phyloP scores from a whole-genome alignment of 176 grass and related monocot species.

The Eragrostis curvula region DNA sequence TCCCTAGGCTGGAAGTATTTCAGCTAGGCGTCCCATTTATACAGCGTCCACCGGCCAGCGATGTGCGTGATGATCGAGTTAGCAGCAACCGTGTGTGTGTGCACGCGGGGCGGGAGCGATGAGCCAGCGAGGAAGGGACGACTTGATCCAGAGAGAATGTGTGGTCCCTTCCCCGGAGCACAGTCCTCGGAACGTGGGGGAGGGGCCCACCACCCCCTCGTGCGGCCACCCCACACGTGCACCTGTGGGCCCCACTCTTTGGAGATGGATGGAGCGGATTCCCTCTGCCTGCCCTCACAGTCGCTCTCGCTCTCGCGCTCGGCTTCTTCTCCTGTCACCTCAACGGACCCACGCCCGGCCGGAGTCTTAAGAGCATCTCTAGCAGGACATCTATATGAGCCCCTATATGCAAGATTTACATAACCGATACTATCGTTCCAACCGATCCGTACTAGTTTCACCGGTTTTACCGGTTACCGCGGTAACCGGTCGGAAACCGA shows the following conservation, averaged over 20 bases:
- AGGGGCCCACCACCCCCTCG: conserved; percentile 31
- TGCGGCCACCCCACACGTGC: conserved; percentile 35
- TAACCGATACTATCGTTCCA: too few species aligned
- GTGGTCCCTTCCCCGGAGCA: not conserved
- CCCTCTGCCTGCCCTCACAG: not conserved
- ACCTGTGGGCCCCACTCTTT: not conserved
- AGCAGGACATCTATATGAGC: too few species aligned
- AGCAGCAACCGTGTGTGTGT: not conserved
- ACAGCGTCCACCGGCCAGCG: too few species aligned
- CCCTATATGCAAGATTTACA: too few species aligned
- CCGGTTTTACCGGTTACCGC: too few species aligned
- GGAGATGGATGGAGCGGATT: conserved; percentile 2
- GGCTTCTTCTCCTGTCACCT: not conserved
- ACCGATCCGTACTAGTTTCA: too few species aligned
- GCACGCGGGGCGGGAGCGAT: not conserved
- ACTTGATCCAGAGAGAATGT: not conserved
- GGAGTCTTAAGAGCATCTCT: too few species aligned
- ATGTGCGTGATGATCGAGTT: too few species aligned
- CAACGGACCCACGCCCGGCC: too few species aligned
- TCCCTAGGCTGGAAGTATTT: not conserved
- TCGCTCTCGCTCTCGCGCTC: not conserved
- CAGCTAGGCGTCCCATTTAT: not conserved
- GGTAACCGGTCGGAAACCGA: too few species aligned
- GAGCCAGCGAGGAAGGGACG: not conserved
- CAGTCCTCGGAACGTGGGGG: conserved; percentile 22